These are phyloP conservation scores for Akebia trifoliata DNA, from an alignment of 164 flowering plant genomes.

Conservation along the genomic window DNA sequence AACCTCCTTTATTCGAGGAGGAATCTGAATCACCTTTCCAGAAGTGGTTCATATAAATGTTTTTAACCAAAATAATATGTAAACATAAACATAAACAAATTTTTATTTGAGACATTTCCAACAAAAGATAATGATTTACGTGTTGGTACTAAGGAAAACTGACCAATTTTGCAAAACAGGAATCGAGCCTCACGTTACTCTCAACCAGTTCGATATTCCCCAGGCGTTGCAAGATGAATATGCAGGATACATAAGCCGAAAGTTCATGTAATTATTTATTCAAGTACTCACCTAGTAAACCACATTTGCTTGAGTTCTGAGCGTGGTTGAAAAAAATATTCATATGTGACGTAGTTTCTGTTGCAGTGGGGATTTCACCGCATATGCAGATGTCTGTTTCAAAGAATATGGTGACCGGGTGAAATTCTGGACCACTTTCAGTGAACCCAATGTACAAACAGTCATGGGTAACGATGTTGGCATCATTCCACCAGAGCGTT, in stretches of 20 bases:
- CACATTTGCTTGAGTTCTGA: not conserved
- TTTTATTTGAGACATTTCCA: too few species aligned
- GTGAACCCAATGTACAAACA: conserved; percentile 12
- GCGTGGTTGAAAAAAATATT: not conserved
- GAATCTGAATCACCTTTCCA: too few species aligned
- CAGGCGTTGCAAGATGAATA: conserved; percentile 24
- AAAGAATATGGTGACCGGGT: conserved; percentile 20
- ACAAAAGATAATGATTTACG: not conserved
- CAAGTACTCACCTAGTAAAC: not conserved
- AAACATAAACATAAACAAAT: too few species aligned
- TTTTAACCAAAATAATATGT: too few species aligned
- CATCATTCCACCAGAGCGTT: conserved; percentile 8
- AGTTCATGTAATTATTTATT: conserved; percentile 15
- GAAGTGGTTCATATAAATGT: too few species aligned
- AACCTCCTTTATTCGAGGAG: too few species aligned
- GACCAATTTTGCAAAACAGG: conserved; percentile 9
- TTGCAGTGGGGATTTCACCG: conserved; percentile 15
- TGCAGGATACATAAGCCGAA: conserved; percentile 17
- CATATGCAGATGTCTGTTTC: conserved; percentile 16
- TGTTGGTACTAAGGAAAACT: not conserved
- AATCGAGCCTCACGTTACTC: conserved; percentile 21
- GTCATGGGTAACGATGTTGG: conserved; percentile 4
- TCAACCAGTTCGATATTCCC: conserved; percentile 20
- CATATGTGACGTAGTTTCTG: not conserved
- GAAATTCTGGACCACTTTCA: conserved; percentile 13